Evolutionary conservation across 768 basidiomycete genomes (phyloP).

Genomic region (Russula brevipes): DNA sequence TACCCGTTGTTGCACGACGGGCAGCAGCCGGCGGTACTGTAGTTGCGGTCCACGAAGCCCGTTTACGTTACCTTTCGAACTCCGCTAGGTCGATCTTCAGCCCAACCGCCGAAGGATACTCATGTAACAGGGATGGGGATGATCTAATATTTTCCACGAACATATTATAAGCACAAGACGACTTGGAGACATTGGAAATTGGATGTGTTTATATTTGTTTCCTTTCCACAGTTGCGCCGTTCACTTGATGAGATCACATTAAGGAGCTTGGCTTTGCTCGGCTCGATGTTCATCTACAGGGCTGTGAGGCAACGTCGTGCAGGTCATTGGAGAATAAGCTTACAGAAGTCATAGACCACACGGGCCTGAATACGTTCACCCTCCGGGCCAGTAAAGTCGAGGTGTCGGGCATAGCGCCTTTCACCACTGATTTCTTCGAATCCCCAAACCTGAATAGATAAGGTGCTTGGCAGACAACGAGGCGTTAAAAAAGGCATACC

Average conservation of each 20-base stretch:
- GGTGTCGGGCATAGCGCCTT: slow-evolving; percentile 23
- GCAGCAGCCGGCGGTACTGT: too few species aligned
- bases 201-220: neutral
- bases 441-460: slow-evolving; percentile 23
- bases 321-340: slow-evolving; percentile 1
- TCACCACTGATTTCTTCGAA: slow-evolving; percentile 24
- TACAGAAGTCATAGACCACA: slow-evolving; percentile 29
- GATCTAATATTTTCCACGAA: neutral
- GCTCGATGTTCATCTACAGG: neutral
- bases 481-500: slow-evolving; percentile 36
- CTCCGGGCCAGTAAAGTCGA: slow-evolving; percentile 20
- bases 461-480: neutral
- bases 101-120: too few species aligned
- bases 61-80: too few species aligned
- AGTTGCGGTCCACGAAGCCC: too few species aligned
- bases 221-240: neutral
- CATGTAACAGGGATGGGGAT: too few species aligned
- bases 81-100: too few species aligned
- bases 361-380: slow-evolving; percentile 26
- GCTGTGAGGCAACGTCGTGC: neutral
- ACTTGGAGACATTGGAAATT: neutral
- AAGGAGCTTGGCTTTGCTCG: neutral
- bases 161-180: neutral
- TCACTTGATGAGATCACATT: neutral
- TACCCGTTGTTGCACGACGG: too few species aligned